These are phyloP conservation scores for Copromyces sp. DNA, from an alignment of 495 filamentous ascomycete genomes.

Conservation along the genomic window DNA sequence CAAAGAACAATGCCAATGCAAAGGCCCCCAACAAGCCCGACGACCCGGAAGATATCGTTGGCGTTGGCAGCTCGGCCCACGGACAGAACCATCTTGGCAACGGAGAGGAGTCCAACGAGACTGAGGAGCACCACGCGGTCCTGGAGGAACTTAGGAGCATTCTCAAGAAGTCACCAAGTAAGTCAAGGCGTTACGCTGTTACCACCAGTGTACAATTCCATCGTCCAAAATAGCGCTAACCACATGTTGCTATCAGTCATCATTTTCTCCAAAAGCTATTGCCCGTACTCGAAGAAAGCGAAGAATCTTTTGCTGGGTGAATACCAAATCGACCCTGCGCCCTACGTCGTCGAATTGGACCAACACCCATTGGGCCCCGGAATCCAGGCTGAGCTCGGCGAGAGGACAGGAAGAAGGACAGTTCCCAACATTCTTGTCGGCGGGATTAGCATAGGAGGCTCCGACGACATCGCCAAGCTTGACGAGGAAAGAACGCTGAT, in stretches of 20 bases:
- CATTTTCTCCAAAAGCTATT: conserved; percentile 92
- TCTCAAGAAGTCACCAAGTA: conserved; percentile 73
- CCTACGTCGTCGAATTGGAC: conserved; percentile 87
- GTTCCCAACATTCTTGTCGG: conserved; percentile 88
- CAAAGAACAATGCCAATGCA: conserved; percentile 43
- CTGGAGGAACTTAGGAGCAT: conserved; percentile 62
- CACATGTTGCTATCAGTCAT: conserved; percentile 48
- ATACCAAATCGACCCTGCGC: conserved; percentile 72
- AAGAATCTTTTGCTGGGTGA: conserved; percentile 72
- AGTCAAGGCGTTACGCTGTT: conserved; percentile 16
- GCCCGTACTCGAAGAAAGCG: conserved; percentile 70
- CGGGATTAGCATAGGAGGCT: conserved; percentile 81
- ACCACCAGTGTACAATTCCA: neutral
- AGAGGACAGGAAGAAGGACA: conserved; percentile 69
- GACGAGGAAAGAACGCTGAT: conserved; percentile 58
- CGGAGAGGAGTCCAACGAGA: conserved; percentile 37
- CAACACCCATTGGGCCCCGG: conserved; percentile 59
- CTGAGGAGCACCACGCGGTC: conserved; percentile 45
- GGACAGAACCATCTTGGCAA: conserved; percentile 42
- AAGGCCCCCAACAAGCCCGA: conserved; percentile 46
- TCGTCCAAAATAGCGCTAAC: conserved; percentile 13
- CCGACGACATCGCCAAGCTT: conserved; percentile 72
- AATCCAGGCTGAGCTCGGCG: conserved; percentile 57
- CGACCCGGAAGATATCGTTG: conserved; percentile 32
- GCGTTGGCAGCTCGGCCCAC: conserved; percentile 49